Conservation (phyloP, 2,329 filamentous ascomycete genomes). For the Pestalotiopsis sp. region DNA sequence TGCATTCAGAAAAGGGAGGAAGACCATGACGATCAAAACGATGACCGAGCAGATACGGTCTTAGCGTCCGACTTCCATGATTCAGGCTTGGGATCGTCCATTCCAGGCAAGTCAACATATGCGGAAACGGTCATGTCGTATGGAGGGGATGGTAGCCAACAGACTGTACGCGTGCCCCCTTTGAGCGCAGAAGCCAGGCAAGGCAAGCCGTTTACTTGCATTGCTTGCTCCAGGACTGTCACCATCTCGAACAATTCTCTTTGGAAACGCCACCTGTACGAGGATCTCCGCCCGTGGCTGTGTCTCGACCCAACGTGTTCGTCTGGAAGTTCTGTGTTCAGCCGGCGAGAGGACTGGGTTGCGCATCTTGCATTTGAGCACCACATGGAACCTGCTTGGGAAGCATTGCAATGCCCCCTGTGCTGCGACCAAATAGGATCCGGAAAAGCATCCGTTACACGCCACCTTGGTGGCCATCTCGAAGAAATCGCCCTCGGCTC, state of each 20-base stretch:
- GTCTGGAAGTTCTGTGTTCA: background rate
- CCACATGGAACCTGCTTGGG: background rate
- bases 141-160: background rate
- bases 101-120: background rate
- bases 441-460: background rate
- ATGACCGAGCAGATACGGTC: background rate
- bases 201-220: background rate
- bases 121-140: conserved; percentile 9
- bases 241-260: background rate
- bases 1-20: background rate
- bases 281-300: background rate
- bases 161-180: background rate
- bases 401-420: background rate
- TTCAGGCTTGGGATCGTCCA: background rate
- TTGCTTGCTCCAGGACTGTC: background rate
- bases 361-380: background rate
- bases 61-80: background rate
- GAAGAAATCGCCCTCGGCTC: conserved; percentile 3
- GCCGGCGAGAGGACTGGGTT: background rate
- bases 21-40: background rate
- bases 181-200: background rate
- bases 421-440: background rate
- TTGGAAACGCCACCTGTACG: conserved; percentile 5
- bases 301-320: background rate
- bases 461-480: conserved; percentile 5